Base-by-base conservation (phyloP, 2,329 filamentous ascomycete species). In the Furcasterigmium sp. region DNA sequence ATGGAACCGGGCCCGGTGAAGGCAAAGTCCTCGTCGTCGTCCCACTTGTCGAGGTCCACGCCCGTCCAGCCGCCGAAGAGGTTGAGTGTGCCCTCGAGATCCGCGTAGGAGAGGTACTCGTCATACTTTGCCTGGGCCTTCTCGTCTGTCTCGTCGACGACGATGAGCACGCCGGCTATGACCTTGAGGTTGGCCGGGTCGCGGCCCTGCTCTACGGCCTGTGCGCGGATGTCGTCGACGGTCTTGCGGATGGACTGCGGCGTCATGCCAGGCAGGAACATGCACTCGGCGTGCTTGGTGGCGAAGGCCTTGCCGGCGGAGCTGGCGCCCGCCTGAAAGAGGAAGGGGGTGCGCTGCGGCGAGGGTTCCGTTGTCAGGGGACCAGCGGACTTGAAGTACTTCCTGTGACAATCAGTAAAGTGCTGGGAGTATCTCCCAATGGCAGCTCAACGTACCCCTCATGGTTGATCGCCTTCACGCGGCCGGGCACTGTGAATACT, bases 251-350 rank as follows among this genome's bases (percentile, higher is more conserved):
- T 17, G 4, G 11, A 10, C 4, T n/a, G 11, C 5, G 32, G n/a
- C 5, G 15, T 11, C n/a, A 35, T 17, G 15, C 25, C 18, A 8
- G 14, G 14, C 18, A 44, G 7, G 47, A 81, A 82, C 36, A 81
- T 76, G 2, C 72, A 77, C 59, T 82, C 78, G 2, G 78, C 78
- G 45, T 82, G 78, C 0, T 65, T 73, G 3, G 75, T 68, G 0
- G 75, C 78, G 50, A 82, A 83, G 1, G 62, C 60, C 2, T 70
- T 73, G 0, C 79, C 78, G 0, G 78, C 78, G 0, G 72, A 51
- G 0, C 77, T 82, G 0, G 76, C 80, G 0, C 79, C 79, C 1
- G 78, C 78, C 48, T 82, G 78, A 53, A 79, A 75, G 1, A 80
- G 59, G 45, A 78, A 7, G 23, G 76, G 76, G 0, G 76, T 80